These are phyloP conservation scores for Talaromyces funiculosus DNA, from an alignment of 2,329 filamentous ascomycete species.

Conservation along the genomic window DNA sequence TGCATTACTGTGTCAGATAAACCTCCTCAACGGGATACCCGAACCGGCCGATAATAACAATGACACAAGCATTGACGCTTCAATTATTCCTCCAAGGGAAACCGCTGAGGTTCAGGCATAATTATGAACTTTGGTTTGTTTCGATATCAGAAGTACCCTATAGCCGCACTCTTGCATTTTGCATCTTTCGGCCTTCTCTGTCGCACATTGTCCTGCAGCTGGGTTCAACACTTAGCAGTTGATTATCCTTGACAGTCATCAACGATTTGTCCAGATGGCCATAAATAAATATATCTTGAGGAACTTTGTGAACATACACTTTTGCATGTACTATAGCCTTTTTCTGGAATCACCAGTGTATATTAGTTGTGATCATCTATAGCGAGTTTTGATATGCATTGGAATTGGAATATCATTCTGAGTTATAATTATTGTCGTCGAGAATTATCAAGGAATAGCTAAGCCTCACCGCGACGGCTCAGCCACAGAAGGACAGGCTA, in stretches of 20 bases:
- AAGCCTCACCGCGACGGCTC: neutral
- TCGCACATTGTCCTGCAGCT: neutral
- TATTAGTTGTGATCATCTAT: neutral
- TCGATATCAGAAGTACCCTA: neutral
- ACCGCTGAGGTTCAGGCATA: constrained; percentile 4
- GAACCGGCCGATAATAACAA: neutral
- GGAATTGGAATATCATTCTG: neutral
- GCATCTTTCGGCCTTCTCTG: neutral
- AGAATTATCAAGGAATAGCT: too few species aligned
- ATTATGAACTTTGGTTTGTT: neutral
- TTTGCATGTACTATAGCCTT: constrained; percentile 7
- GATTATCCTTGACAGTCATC: neutral
- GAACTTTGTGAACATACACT: neutral
- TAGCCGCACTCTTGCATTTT: neutral
- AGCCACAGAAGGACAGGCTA: constrained; percentile 3
- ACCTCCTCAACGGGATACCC: constrained; percentile 25
- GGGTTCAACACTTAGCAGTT: neutral
- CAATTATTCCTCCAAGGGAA: neutral
- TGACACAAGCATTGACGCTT: neutral
- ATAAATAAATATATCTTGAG: neutral
- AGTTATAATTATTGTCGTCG: too few species aligned
- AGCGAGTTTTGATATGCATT: neutral
- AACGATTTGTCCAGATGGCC: neutral
- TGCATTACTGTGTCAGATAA: constrained; percentile 49
- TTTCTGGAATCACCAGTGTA: neutral